Evolutionary conservation across 495 filamentous ascomycete genomes (phyloP).

Genomic region (Penicillium cataractarum): DNA sequence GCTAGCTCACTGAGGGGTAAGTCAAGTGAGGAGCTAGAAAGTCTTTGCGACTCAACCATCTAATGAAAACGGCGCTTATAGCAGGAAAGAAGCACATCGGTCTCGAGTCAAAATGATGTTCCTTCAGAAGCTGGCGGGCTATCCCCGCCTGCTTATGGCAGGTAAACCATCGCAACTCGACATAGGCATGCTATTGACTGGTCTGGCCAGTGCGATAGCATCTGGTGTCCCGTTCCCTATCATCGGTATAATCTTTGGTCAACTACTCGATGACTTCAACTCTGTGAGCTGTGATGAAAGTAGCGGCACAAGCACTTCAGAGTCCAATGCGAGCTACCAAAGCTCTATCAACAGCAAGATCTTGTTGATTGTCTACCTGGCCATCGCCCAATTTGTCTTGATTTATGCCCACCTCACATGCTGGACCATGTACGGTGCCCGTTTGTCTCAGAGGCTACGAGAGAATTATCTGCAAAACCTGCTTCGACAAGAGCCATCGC

Average conservation of each 20-base stretch:
- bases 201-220: conserved; percentile 56
- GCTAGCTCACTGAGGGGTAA: conserved; percentile 7
- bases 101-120: conserved; percentile 28
- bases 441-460: conserved; percentile 64
- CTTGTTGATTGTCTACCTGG: conserved; percentile 63
- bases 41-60: not conserved
- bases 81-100: not conserved
- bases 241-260: conserved; percentile 68
- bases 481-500: conserved; percentile 63
- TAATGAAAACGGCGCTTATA: not conserved
- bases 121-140: conserved; percentile 41
- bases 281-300: conserved; percentile 52
- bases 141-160: conserved; percentile 46
- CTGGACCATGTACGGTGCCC: conserved; percentile 64
- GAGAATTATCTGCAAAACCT: conserved; percentile 59
- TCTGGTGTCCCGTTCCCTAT: conserved; percentile 71
- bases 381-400: conserved; percentile 61
- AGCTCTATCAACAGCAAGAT: conserved; percentile 58
- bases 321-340: conserved; percentile 35
- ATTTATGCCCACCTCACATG: conserved; percentile 58
- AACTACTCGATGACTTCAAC: conserved; percentile 70
- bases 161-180: conserved; percentile 30
- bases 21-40: not conserved
- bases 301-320: conserved; percentile 11
- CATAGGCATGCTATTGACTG: conserved; percentile 32